A percentile compares a stretch with the other conserved stretches of the same genome.
Conservation (phyloP, 2,329 filamentous ascomycete genomes). For the Fusarium albidum region DNA sequence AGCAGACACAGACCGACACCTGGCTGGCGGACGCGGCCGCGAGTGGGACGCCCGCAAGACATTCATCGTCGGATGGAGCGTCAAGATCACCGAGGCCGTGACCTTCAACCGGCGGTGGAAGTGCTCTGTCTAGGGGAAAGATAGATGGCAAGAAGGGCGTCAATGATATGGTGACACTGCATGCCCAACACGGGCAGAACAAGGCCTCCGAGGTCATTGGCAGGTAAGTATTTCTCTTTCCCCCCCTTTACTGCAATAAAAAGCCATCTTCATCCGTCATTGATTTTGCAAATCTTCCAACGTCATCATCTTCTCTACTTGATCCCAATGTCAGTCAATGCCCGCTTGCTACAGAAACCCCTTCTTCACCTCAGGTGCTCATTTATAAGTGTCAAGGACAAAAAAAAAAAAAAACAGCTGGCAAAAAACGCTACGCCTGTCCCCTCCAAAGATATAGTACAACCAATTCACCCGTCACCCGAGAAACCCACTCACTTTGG, state of each 20-base stretch:
- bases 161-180: too few relatives aligned
- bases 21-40: conserved; percentile 13
- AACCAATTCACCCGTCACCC: conserved; percentile 19
- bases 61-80: conserved; percentile 20
- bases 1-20: neutral
- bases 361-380: conserved; percentile 7
- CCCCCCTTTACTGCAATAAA: too few relatives aligned
- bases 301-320: too few relatives aligned
- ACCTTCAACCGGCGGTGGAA: conserved; percentile 4
- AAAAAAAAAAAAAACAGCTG: too few relatives aligned
- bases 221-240: too few relatives aligned
- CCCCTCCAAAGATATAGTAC: conserved; percentile 34
- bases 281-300: too few relatives aligned
- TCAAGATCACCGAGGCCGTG: conserved; percentile 33
- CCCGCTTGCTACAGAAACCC: too few relatives aligned
- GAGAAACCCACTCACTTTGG: conserved; percentile 1
- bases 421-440: conserved; percentile 24
- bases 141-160: too few relatives aligned
- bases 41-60: conserved; percentile 5
- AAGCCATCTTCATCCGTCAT: too few relatives aligned
- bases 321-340: too few relatives aligned
- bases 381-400: neutral
- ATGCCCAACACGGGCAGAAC: too few relatives aligned
- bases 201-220: too few relatives aligned
- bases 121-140: conserved; percentile 32